Percentiles rank a stretch among this genome's conserved stretches.
phyloP scores from a whole-genome alignment of 768 basidiomycete species.

The Mycena indigotica region DNA sequence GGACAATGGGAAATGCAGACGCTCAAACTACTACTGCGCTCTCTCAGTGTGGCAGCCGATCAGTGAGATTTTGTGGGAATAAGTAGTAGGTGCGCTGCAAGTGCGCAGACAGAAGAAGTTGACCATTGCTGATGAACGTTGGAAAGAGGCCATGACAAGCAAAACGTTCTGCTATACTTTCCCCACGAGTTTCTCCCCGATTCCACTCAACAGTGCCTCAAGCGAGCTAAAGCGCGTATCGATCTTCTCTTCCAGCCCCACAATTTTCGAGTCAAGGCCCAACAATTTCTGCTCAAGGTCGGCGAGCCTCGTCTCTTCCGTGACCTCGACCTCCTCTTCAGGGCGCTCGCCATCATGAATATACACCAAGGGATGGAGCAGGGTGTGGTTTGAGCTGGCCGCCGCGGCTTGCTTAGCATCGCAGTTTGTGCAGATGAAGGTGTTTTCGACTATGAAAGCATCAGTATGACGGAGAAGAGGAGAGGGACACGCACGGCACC shows the following conservation, averaged over 20 bases:
- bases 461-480: neutral
- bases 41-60: too few relatives aligned
- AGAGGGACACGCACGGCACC: conserved; percentile 10
- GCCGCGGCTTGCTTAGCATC: conserved; percentile 1
- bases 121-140: too few relatives aligned
- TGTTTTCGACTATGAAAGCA: neutral
- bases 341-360: neutral
- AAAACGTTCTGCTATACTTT: too few relatives aligned
- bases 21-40: too few relatives aligned
- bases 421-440: conserved; percentile 1
- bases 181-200: neutral
- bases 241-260: conserved; percentile 12
- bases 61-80: too few relatives aligned
- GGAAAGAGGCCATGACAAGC: too few relatives aligned
- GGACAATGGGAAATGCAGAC: too few relatives aligned
- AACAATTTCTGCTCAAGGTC: conserved; percentile 1
- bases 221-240: conserved; percentile 11
- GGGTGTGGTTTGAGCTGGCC: neutral
- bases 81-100: too few relatives aligned
- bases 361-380: conserved; percentile 1
- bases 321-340: neutral
- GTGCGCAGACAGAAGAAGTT: too few relatives aligned
- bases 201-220: conserved; percentile 5
- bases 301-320: neutral
- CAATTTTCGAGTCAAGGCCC: conserved; percentile 3